Conservation (phyloP, 495 filamentous ascomycete genomes). For the Podospora appendiculata region DNA sequence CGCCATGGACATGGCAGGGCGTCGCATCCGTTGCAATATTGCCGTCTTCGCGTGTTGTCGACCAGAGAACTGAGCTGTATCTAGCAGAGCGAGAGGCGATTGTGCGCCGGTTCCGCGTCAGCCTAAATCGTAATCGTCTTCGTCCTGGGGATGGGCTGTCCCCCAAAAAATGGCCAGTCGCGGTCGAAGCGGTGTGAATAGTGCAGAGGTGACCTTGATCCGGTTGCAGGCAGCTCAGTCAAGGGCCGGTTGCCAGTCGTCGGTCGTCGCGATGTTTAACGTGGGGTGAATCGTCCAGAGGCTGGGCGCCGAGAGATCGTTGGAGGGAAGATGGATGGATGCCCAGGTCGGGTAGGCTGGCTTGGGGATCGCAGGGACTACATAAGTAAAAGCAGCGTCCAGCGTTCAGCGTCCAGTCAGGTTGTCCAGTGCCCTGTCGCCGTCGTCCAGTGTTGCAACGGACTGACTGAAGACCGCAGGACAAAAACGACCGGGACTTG, state of each 20-base stretch:
- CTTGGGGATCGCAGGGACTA: slow-evolving; percentile 1
- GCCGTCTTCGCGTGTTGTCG: not conserved
- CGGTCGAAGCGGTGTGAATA: no score
- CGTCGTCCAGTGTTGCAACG: no score
- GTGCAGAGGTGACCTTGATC: no score
- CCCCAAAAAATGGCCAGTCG: no score
- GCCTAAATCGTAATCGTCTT: not conserved
- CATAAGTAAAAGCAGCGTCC: not conserved
- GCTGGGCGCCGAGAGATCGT: slow-evolving; percentile 30
- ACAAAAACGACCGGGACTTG: no score
- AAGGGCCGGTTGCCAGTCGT: slow-evolving; percentile 5
- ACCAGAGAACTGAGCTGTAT: not conserved
- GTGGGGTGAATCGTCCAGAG: slow-evolving; percentile 20
- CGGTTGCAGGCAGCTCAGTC: not conserved
- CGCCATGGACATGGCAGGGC: slow-evolving; percentile 22
- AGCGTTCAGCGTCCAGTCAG: no score
- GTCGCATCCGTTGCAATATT: slow-evolving; percentile 5
- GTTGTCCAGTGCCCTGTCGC: not conserved
- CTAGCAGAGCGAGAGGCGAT: not conserved
- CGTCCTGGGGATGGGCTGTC: not conserved
- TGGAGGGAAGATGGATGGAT: slow-evolving; percentile 3
- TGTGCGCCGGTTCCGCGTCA: not conserved
- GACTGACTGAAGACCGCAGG: no score
- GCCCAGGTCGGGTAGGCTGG: slow-evolving; percentile 1
- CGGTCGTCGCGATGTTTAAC: slow-evolving; percentile 13